Base-by-base conservation (phyloP, 164 flowering plant genomes). In the Aristolochia californica region DNA sequence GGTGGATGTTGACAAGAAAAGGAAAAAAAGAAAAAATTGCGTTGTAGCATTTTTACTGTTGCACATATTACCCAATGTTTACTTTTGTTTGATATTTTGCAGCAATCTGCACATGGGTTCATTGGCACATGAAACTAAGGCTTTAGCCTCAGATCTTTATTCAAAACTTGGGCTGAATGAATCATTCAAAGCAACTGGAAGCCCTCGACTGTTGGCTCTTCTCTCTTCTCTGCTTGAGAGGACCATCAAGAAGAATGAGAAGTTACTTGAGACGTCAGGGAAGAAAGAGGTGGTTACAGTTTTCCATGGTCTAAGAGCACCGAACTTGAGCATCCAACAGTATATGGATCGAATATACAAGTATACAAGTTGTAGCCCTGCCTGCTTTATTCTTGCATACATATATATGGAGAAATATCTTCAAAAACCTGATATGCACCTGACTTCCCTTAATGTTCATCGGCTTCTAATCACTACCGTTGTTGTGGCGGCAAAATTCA, bases 281-380 rank as follows among this genome's bases (percentile, higher is more conserved):
- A 74, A 61, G 59, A 76, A 78, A 67, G 88, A 80, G 22, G 64
- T 25, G 3, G 34, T 81, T 23, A 82, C 98, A 2, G 58, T 82
- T 14, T 91, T 88, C 66, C 86, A 91, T 67, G 96, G 96, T 52
- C 59, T 67, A 23, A 76, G 83, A 68, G 83, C 82, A 26, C 96
- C 98, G 8, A 56, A 70, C 20, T 38, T 88, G 48, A 68, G 80
- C 68, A 78, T 91, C 55, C 74, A 62, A 53, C 84, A 82, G 27
- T 91, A 91, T 54, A 59, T 85, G 13, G 86, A 86, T 47, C 82
- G 98, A 24, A 85, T 91, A 57, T 88, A 77, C 78, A 87, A 81
- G 83, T 91, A 91, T 58, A 66, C 88, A 13, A 70, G 74, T 57
- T 88, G 95, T 76, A 91, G 96, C 67, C 86, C 93, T 2, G 79